These are phyloP conservation scores for Neurospora sp. DNA, from an alignment of 2,329 filamentous ascomycete genomes.

Conservation along the genomic window DNA sequence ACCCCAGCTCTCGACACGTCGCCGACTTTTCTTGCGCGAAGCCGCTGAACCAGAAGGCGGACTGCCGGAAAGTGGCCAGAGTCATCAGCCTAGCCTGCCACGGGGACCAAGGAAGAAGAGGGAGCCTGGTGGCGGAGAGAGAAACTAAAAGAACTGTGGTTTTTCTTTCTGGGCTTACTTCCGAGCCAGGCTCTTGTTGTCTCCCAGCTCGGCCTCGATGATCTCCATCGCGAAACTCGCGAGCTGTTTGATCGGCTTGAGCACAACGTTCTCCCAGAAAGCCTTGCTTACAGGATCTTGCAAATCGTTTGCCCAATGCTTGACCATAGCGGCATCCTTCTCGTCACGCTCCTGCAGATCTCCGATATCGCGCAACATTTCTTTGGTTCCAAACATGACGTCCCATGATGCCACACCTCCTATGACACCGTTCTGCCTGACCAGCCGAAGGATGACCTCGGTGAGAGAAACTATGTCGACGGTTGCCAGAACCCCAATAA, in stretches of 20 bases:
- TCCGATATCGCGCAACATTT: constrained; percentile 40
- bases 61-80: fast-evolving
- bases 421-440: constrained; percentile 30
- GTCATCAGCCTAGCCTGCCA: not conserved
- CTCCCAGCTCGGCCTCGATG: constrained; percentile 29
- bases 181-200: constrained; percentile 3
- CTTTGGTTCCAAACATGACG: constrained; percentile 31
- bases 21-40: not conserved
- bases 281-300: constrained; percentile 27
- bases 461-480: constrained; percentile 44
- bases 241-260: constrained; percentile 36
- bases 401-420: constrained; percentile 37
- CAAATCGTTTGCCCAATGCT: constrained; percentile 33
- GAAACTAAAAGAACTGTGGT: not conserved
- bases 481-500: constrained; percentile 24
- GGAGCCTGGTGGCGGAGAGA: not conserved
- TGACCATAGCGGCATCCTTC: constrained; percentile 32
- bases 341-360: constrained; percentile 33
- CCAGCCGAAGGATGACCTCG: constrained; percentile 41
- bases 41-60: not conserved
- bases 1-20: not conserved
- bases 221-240: constrained; percentile 35
- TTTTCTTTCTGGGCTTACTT: not conserved
- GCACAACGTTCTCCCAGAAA: constrained; percentile 41
- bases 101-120: not conserved